phyloP scores from a whole-genome alignment of 345 rosid genomes.

The Syzygium aromaticum region DNA sequence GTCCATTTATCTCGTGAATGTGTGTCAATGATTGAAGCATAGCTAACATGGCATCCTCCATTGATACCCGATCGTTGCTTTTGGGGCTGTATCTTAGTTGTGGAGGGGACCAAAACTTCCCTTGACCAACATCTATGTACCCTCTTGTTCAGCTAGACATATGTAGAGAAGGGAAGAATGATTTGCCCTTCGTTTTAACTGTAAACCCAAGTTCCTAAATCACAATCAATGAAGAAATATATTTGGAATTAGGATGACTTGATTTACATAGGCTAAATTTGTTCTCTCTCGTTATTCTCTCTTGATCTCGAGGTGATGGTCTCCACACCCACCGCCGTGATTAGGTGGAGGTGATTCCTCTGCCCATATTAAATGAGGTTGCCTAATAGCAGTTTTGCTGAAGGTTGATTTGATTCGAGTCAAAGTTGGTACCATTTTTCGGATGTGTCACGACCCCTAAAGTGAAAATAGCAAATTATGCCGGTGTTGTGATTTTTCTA shows the following conservation, averaged over 20 bases:
- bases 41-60: neutral
- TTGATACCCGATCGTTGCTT: neutral
- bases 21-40: neutral
- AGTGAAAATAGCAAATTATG: no score
- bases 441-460: no score
- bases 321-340: neutral
- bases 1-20: neutral
- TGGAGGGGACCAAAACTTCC: neutral
- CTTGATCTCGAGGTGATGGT: neutral
- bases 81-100: neutral
- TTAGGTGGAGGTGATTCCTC: neutral
- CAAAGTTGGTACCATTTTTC: neutral
- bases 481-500: no score
- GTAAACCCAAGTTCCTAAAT: neutral
- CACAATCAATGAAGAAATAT: neutral
- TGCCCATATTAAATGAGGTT: neutral
- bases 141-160: neutral
- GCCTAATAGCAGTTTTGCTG: neutral
- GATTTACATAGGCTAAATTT: neutral
- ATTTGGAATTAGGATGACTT: neutral
- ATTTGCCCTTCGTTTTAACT: neutral
- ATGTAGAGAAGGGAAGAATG: neutral
- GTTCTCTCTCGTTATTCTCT: neutral
- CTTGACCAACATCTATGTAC: neutral
- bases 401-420: neutral